Base-by-base conservation (phyloP, 2,329 filamentous ascomycete species). In the Diaporthe sp. region DNA sequence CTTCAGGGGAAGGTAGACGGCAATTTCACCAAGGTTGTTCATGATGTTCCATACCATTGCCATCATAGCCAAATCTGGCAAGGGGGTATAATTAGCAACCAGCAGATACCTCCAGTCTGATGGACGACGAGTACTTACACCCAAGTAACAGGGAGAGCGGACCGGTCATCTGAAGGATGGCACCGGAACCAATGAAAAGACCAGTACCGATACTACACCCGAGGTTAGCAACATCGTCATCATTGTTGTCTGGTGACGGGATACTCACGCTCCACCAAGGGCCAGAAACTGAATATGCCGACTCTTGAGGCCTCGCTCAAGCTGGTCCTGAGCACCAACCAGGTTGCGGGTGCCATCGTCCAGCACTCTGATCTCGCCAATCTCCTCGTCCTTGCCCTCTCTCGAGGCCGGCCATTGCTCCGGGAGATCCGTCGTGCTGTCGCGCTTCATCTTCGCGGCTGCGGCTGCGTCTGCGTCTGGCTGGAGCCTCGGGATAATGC, bases 1-100 rank as follows among this genome's bases (percentile, higher is more conserved):
- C 28, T 93, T 87, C 49, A 96, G 91, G 8, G 95, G 95, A 39
- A 96, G 92, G 79, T 92, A 95, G 15, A 94, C 92, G 13, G 94
- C 92, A 88, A 97, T 93, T 84, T 97, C 92, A 68, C 90, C 91
- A 44, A 93, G 85, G 55, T 88, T 88, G 68, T 88, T 88, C 92
- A 96, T 95, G 83, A 96, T 92, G 7, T 92, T 92, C 86, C 90
- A 96, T 61, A 97, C 90, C 76, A 96, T 89, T 22, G 90, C 87
- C 70, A 93, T 94, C 80, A 95, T 89, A 77, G 94, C 93, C 75
- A 90, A 81, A 81, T 93, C 95, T 69, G 13, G 2, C 31, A 37
- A 34, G 28, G 5, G 28, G 1, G 0, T 28, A n/a, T 28, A 17
- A 13, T 69, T 69, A 69, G 49, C 46, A 37, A 28, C 31, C 31